These are phyloP conservation scores for Castanospermum australe DNA, from an alignment of 306 rosid species.

Conservation along the genomic window DNA sequence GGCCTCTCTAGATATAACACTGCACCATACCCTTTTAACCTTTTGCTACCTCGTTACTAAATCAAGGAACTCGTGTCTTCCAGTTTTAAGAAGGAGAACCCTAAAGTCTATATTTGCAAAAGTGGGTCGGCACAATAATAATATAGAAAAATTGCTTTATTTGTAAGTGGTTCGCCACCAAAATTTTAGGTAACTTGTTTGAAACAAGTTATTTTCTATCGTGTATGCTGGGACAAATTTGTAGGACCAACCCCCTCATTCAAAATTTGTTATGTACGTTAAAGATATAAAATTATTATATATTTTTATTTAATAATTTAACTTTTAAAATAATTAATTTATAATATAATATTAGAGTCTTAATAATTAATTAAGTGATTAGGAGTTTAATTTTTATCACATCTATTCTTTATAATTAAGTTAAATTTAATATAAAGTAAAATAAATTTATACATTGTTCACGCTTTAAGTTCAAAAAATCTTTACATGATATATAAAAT, in stretches of 20 bases:
- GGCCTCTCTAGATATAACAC: background rate
- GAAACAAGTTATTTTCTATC: conserved; percentile 23
- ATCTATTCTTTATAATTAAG: too few species aligned
- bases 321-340: too few species aligned
- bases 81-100: background rate
- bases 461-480: too few species aligned
- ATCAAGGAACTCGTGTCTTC: conserved; percentile 44
- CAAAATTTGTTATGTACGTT: background rate
- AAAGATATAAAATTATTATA: background rate
- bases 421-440: too few species aligned
- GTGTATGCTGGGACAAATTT: conserved; percentile 5
- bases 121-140: conserved; percentile 13
- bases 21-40: background rate
- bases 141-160: too few species aligned
- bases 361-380: too few species aligned
- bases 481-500: too few species aligned
- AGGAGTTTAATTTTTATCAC: too few species aligned
- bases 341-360: too few species aligned
- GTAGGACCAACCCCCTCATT: conserved; percentile 29
- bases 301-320: too few species aligned
- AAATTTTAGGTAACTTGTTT: conserved; percentile 33
- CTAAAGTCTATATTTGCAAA: background rate
- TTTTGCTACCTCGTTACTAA: conserved; percentile 23
- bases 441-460: too few species aligned
- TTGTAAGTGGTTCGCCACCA: conserved; percentile 26